A percentile compares a stretch with the other conserved stretches of the same genome.
These are phyloP conservation scores for Glycine soja DNA, from an alignment of 306 rosid species.

Conservation along the genomic window DNA sequence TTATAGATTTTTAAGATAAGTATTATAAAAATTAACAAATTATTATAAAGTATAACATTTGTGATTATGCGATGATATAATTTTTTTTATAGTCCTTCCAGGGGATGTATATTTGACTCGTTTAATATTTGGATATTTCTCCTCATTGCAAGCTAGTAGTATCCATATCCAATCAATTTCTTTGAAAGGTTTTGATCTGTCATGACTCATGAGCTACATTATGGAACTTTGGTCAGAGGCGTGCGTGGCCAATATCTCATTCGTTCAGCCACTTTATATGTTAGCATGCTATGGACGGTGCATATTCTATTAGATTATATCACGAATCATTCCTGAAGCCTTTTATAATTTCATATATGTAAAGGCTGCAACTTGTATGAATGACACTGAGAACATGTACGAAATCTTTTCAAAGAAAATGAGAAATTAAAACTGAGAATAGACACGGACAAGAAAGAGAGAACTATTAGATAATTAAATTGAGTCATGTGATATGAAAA, in stretches of 20 bases:
- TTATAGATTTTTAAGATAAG: no score
- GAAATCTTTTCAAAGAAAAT: not conserved
- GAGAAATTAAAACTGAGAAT: not conserved
- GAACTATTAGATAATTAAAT: not conserved
- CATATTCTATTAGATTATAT: no score
- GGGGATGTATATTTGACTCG: no score
- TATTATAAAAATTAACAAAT: no score
- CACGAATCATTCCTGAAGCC: no score
- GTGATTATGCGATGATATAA: no score
- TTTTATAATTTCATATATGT: conserved; percentile 1
- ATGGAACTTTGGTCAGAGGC: conserved; percentile 32
- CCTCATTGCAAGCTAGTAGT: conserved; percentile 6
- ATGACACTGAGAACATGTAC: not conserved
- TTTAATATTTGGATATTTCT: not conserved
- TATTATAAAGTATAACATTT: no score
- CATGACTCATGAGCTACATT: conserved; percentile 3
- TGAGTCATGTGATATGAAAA: not conserved
- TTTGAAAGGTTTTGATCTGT: not conserved
- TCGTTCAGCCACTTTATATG: not conserved
- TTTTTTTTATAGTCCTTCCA: no score
- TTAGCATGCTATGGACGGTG: not conserved
- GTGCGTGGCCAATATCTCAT: conserved; percentile 24
- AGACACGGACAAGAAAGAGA: not conserved
- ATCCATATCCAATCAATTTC: conserved; percentile 1
- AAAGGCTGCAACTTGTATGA: conserved; percentile 13